Evolutionary conservation across 306 rosid species (phyloP).

Genomic region (Lathyrus tuberosus): DNA sequence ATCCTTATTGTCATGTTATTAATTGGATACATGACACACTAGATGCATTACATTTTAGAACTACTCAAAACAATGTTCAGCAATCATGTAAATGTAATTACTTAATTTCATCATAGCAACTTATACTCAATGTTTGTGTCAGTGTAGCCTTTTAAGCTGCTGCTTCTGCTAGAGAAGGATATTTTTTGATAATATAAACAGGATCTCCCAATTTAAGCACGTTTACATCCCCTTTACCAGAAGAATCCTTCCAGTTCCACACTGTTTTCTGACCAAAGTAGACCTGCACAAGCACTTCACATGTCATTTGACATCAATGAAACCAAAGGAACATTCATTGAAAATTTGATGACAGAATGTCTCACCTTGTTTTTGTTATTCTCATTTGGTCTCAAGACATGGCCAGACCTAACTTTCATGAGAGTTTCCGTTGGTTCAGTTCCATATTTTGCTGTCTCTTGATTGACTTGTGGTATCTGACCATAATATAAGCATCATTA

Average conservation of each 20-base stretch:
- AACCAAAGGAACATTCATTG: not conserved
- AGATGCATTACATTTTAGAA: constrained; percentile 29
- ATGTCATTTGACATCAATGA: constrained; percentile 28
- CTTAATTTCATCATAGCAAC: constrained; percentile 1
- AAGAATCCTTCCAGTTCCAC: constrained; percentile 66
- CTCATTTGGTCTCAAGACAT: constrained; percentile 59
- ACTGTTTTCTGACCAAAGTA: constrained; percentile 85
- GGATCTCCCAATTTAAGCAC: constrained; percentile 62
- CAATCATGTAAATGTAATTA: not conserved
- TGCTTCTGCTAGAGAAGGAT: constrained; percentile 65
- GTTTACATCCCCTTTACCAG: constrained; percentile 50
- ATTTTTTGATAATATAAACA: constrained; percentile 53
- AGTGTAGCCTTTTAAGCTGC: constrained; percentile 50
- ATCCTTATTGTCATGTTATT: constrained; percentile 6
- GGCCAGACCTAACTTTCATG: constrained; percentile 59
- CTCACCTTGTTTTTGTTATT: constrained; percentile 68
- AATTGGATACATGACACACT: constrained; percentile 1
- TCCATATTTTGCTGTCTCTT: constrained; percentile 64
- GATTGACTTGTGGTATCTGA: constrained; percentile 76
- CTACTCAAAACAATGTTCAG: constrained; percentile 3
- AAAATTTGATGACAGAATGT: constrained; percentile 25
- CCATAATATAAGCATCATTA: constrained; percentile 33
- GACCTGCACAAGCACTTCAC: constrained; percentile 52
- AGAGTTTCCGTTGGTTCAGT: constrained; percentile 67
- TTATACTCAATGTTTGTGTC: not conserved